Evolutionary conservation across 2,329 filamentous ascomycete species (phyloP).

Genomic region (Pestalotiopsis sp.): DNA sequence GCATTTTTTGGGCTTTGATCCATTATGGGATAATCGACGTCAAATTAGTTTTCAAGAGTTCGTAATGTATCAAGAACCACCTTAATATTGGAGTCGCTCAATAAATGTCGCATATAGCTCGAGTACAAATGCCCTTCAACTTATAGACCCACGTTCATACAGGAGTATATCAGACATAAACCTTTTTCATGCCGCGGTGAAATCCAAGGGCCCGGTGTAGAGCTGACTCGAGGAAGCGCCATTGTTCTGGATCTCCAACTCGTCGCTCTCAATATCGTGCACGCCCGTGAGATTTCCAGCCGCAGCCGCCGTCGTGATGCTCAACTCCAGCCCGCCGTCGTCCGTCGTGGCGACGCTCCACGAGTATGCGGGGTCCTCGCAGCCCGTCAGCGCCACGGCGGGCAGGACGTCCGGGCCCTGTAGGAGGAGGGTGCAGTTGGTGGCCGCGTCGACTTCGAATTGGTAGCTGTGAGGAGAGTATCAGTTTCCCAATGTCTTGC

Average conservation of each 20-base stretch:
- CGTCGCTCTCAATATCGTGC: slow-evolving; percentile 16
- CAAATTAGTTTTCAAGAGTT: no score
- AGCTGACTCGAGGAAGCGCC: slow-evolving; percentile 17
- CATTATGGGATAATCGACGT: no score
- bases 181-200: slow-evolving; percentile 7
- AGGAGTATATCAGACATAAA: no score
- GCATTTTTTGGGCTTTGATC: no score
- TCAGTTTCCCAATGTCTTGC: background rate
- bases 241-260: slow-evolving; percentile 20
- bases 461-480: slow-evolving; percentile 19
- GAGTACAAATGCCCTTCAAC: no score
- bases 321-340: slow-evolving; percentile 17
- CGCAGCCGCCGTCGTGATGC: slow-evolving; percentile 18
- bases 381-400: slow-evolving; percentile 17
- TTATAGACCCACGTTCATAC: no score
- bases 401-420: slow-evolving; percentile 24
- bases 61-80: no score
- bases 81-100: no score
- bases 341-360: slow-evolving; percentile 18
- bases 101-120: no score
- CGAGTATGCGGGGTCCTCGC: slow-evolving; percentile 17
- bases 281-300: slow-evolving; percentile 22
- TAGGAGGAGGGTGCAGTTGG: slow-evolving; percentile 20
- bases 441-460: slow-evolving; percentile 19
- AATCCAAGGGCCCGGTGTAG: slow-evolving; percentile 19